Evolutionary conservation across 208 protist genomes (phyloP).

Genomic region (Acanthamoeba castellanii): DNA sequence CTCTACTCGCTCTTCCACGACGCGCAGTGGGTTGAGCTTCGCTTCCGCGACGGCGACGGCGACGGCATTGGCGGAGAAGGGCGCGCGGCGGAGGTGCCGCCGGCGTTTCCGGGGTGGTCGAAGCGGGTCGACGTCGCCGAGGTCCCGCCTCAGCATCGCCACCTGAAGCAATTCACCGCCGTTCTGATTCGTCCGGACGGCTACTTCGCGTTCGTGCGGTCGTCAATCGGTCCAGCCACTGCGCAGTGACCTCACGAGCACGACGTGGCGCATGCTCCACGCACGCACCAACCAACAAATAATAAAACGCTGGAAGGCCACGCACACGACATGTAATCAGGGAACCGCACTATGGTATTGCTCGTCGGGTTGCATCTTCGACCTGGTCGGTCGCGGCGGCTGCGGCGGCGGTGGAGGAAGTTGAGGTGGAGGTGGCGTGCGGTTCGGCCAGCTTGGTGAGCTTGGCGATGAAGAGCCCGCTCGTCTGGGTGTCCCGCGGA

Average conservation of each 20-base stretch:
- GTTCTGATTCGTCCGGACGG: neutral
- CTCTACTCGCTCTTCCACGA: neutral
- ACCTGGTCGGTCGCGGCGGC: too few relatives aligned
- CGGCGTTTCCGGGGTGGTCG: neutral
- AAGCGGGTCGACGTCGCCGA: neutral
- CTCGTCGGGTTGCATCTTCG: too few relatives aligned
- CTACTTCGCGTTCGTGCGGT: neutral
- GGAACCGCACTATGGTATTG: too few relatives aligned
- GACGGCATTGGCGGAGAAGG: neutral
- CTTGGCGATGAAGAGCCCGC: constrained; percentile 82
- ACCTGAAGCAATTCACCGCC: neutral
- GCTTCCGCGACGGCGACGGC: neutral
- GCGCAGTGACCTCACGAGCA: too few relatives aligned
- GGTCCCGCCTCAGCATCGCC: neutral
- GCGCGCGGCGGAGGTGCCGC: neutral
- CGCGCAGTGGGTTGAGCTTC: neutral
- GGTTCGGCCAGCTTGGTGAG: constrained; percentile 62
- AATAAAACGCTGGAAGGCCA: too few relatives aligned
- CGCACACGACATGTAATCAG: too few relatives aligned
- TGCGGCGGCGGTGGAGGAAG: too few relatives aligned
- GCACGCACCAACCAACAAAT: too few relatives aligned
- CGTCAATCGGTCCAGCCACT: too few relatives aligned
- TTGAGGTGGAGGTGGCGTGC: too few relatives aligned
- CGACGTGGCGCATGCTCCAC: too few relatives aligned
- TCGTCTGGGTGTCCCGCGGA: constrained; percentile 78